Conservation (phyloP, 1,139 yeast species). For the Pichia sp. region DNA sequence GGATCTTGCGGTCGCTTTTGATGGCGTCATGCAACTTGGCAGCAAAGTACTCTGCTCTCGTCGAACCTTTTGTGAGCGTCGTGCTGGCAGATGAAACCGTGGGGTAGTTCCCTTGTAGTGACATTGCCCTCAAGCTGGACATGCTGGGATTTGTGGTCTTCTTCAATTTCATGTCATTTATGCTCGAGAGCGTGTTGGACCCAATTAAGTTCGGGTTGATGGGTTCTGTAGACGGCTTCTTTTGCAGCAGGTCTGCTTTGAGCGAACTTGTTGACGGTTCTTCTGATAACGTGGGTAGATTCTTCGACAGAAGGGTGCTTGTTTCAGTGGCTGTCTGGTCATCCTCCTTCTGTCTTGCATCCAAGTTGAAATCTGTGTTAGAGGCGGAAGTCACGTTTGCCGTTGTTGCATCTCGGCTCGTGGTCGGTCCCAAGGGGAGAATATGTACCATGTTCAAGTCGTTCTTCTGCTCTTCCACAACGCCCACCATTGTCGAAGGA, state of each 20-base stretch:
- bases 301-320: not conserved
- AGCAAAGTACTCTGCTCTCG: conserved; percentile 89
- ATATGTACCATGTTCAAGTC: conserved; percentile 23
- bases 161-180: conserved; percentile 15
- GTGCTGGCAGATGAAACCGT: conserved; percentile 27
- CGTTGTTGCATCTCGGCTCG: not conserved
- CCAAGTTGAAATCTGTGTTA: not conserved
- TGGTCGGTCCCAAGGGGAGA: conserved; percentile 16
- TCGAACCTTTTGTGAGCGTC: conserved; percentile 32
- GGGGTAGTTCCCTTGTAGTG: conserved; percentile 16
- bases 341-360: not conserved
- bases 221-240: conserved; percentile 8
- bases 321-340: not conserved
- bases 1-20: conserved; percentile 68
- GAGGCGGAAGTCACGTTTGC: not conserved
- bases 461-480: conserved; percentile 26
- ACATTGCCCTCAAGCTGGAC: conserved; percentile 23
- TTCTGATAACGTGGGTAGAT: not conserved
- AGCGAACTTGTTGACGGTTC: not conserved
- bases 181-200: conserved; percentile 1
- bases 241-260: conserved; percentile 4
- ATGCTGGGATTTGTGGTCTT: conserved; percentile 24
- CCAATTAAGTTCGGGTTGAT: not conserved
- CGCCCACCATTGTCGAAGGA: conserved; percentile 19
- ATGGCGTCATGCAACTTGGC: conserved; percentile 93